phyloP scores from a whole-genome alignment of 1,284 basidiomycete genomes.

The Mycosarcoma mackinlayi region DNA sequence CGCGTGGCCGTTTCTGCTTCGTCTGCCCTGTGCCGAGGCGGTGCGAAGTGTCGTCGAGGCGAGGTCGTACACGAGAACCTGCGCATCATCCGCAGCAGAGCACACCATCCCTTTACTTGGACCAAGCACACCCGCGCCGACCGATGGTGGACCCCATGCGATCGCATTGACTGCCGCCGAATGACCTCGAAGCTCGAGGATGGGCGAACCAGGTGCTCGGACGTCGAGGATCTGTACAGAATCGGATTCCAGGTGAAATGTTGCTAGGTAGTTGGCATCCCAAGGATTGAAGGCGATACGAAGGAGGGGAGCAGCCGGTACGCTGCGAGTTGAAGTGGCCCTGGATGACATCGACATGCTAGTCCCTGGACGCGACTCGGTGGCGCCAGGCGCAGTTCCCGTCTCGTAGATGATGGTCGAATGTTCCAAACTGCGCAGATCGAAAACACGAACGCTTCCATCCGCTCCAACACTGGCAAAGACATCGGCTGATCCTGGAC shows the following conservation, averaged over 20 bases:
- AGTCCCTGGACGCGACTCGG: constrained; percentile 51
- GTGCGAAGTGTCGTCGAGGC: constrained; percentile 63
- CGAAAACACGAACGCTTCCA: constrained; percentile 94
- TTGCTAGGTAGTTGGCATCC: constrained; percentile 68
- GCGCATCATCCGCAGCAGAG: constrained; percentile 65
- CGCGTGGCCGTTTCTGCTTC: constrained; percentile 61
- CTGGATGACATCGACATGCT: constrained; percentile 45
- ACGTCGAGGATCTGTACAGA: constrained; percentile 67
- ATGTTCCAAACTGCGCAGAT: constrained; percentile 93
- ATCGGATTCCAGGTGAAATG: constrained; percentile 66
- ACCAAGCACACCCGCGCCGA: constrained; percentile 49
- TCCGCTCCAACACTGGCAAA: constrained; percentile 99
- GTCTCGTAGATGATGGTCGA: constrained; percentile 96
- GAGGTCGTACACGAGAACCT: constrained; percentile 66
- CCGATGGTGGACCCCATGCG: constrained; percentile 65
- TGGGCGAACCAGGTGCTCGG: constrained; percentile 66
- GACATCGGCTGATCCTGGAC: constrained; percentile 96
- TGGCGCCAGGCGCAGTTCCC: constrained; percentile 41
- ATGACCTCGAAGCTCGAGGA: constrained; percentile 66
- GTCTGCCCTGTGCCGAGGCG: constrained; percentile 64
- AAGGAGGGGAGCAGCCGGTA: constrained; percentile 56
- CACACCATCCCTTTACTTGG: constrained; percentile 68
- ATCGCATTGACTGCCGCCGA: constrained; percentile 64
- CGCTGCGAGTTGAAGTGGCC: constrained; percentile 36
- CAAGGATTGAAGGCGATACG: constrained; percentile 68